Conservation (phyloP, 805 yeast genomes). For the Candida ipomoeae region DNA sequence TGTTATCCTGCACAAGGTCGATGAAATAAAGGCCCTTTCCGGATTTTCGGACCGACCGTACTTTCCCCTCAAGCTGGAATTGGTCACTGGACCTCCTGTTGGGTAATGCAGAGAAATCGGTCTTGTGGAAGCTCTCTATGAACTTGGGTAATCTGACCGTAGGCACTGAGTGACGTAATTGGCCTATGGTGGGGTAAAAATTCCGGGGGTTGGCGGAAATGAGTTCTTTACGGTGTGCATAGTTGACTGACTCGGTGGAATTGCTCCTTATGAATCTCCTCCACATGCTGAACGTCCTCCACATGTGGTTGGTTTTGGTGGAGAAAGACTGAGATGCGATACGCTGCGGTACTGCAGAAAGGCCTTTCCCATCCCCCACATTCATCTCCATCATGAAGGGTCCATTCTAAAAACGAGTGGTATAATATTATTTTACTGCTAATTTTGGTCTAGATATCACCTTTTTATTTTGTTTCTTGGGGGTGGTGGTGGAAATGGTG, state of each 20-base stretch:
- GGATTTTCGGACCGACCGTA: constrained; percentile 53
- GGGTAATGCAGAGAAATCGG: constrained; percentile 15
- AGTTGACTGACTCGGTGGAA: constrained; percentile 7
- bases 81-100: constrained; percentile 8
- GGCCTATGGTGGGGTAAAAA: constrained; percentile 14
- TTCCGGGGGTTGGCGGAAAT: constrained; percentile 10
- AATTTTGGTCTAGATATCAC: too few species aligned
- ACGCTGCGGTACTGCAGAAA: too few species aligned
- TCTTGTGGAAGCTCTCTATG: constrained; percentile 23
- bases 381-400: too few species aligned
- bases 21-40: constrained; percentile 68
- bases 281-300: not conserved
- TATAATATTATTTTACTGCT: too few species aligned
- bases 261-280: not conserved
- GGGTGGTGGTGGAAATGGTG: too few species aligned
- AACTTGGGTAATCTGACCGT: constrained; percentile 39
- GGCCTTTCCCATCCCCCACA: too few species aligned
- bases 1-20: constrained; percentile 61
- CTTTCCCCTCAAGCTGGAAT: constrained; percentile 48
- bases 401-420: too few species aligned
- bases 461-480: too few species aligned
- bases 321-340: not conserved
- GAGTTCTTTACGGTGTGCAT: constrained; percentile 11
- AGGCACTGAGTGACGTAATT: constrained; percentile 3
- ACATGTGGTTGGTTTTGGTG: not conserved